A percentile compares a stretch with the other conserved stretches of the same genome.
Conservation (phyloP, 129 eudicot genomes). For the Ambrosia trifida region DNA sequence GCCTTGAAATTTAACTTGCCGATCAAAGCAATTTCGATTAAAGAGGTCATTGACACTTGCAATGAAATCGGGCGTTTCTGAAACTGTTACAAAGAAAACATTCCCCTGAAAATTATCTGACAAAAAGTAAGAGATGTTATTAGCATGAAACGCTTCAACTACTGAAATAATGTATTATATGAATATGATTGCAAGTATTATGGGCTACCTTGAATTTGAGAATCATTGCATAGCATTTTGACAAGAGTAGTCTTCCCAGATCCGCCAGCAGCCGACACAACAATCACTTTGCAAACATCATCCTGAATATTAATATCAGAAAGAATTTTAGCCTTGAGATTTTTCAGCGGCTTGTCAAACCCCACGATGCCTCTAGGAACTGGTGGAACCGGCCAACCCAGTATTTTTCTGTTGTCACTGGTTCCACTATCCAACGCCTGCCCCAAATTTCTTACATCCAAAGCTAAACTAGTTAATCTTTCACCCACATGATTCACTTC, state of each 20-base stretch:
- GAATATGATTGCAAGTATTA: too few species aligned
- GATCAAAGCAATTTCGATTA: conserved; percentile 12
- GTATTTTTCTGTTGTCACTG: not conserved
- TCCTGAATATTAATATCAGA: not conserved
- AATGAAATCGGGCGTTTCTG: too few species aligned
- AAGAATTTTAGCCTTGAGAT: conserved; percentile 23
- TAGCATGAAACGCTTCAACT: not conserved
- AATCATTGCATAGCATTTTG: conserved; percentile 28
- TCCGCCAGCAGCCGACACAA: too few species aligned
- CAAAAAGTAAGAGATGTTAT: not conserved
- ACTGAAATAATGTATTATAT: too few species aligned
- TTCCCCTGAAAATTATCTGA: conserved; percentile 25
- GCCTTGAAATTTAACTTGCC: conserved; percentile 15
- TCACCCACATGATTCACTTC: not conserved
- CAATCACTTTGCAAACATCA: too few species aligned
- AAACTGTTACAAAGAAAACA: conserved; percentile 38
- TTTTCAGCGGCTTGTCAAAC: conserved; percentile 15
- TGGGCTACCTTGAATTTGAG: conserved; percentile 14
- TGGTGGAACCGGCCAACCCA: conserved; percentile 25
- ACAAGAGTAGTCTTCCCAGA: conserved; percentile 41
- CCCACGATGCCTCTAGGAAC: conserved; percentile 29
- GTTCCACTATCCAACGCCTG: not conserved
- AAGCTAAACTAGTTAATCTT: not conserved
- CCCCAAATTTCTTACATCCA: not conserved
- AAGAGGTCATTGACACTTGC: conserved; percentile 28